phyloP scores from a whole-genome alignment of 306 rosid genomes.

The Sesbania bispinosa region DNA sequence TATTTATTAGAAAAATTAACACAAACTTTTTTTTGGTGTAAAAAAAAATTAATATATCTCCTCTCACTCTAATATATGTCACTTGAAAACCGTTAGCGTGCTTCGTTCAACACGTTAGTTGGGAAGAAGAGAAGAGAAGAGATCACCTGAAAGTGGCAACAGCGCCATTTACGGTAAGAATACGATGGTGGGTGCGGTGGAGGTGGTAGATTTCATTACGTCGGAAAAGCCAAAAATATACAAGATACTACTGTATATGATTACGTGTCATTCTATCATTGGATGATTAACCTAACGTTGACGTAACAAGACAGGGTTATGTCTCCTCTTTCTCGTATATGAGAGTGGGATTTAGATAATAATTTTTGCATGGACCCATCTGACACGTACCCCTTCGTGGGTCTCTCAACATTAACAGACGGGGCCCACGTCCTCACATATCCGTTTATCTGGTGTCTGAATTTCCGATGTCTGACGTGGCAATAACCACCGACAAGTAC shows the following conservation, averaged over 20 bases:
- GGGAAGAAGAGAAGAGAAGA: background rate
- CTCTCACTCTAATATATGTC: too few species aligned
- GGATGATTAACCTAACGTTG: background rate
- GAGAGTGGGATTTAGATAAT: background rate
- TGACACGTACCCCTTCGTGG: slow-evolving; percentile 29
- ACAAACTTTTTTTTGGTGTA: too few species aligned
- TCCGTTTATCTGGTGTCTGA: background rate
- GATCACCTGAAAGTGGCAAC: background rate
- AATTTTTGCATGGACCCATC: slow-evolving; percentile 7
- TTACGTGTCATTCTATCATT: slow-evolving; percentile 14
- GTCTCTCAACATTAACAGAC: background rate
- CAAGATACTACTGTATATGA: background rate
- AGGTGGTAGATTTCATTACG: background rate
- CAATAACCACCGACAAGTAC: slow-evolving; percentile 12
- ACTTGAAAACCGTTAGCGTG: too few species aligned
- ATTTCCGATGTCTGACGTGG: too few species aligned
- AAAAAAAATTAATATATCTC: too few species aligned
- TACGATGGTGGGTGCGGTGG: background rate
- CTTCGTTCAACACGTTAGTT: background rate
- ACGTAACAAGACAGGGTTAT: background rate
- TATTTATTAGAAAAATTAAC: too few species aligned
- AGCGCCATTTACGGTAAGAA: background rate
- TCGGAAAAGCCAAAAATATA: slow-evolving; percentile 4
- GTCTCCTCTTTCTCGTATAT: background rate
- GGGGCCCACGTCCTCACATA: background rate